Evolutionary conservation across 768 basidiomycete genomes (phyloP).

Genomic region (Serendipita vermifera): DNA sequence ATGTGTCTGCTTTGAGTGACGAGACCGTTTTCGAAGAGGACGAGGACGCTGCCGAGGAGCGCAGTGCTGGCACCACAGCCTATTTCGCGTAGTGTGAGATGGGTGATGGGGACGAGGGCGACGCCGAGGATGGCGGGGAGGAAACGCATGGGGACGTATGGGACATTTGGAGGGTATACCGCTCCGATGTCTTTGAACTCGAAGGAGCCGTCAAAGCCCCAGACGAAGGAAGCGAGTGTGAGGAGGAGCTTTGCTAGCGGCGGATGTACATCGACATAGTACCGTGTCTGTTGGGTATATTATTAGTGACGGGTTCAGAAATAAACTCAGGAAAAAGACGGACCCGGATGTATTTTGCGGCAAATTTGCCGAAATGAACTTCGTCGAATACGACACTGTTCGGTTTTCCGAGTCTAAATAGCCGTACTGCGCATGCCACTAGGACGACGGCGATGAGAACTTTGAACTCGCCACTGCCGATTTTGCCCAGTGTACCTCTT

Average conservation of each 20-base stretch:
- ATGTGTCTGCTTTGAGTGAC: constrained; percentile 94
- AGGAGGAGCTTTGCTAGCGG: constrained; percentile 93
- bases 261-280: constrained; percentile 93
- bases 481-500: constrained; percentile 41
- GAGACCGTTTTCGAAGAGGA: constrained; percentile 94
- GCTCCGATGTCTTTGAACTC: constrained; percentile 98
- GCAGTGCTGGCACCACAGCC: constrained; percentile 88
- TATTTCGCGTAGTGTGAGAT: constrained; percentile 85
- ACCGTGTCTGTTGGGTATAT: constrained; percentile 54
- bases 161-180: constrained; percentile 42
- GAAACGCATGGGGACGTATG: constrained; percentile 94
- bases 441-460: constrained; percentile 51
- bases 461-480: constrained; percentile 65
- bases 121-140: constrained; percentile 86
- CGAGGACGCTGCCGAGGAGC: constrained; percentile 75
- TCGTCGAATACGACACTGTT: constrained; percentile 98
- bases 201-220: constrained; percentile 83
- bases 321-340: no score
- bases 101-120: constrained; percentile 77
- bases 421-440: constrained; percentile 65
- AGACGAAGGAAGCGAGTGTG: constrained; percentile 76
- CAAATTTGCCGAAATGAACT: constrained; percentile 97
- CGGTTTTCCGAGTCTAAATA: constrained; percentile 76
- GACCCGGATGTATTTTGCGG: constrained; percentile 69
- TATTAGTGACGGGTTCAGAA: no score